Conservation (phyloP, 2,329 filamentous ascomycete species). For the Xylariaceae sp. region DNA sequence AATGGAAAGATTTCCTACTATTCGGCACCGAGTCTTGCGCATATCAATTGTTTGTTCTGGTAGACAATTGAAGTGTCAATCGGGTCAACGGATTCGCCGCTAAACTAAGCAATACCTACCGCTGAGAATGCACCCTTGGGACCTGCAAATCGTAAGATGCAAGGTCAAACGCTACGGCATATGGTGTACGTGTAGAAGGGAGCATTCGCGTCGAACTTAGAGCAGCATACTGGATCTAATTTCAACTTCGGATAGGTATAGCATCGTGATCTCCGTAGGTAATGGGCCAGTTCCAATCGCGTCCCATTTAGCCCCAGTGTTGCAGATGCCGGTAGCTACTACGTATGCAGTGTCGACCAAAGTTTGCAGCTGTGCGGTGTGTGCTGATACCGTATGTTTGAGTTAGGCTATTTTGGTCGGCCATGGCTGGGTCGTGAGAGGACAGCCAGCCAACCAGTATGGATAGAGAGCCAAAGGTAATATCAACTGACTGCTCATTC, state of each 20-base stretch:
- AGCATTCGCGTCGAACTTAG: constrained; percentile 4
- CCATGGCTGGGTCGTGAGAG: no score
- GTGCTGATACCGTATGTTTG: constrained; percentile 3
- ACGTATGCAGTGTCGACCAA: constrained; percentile 7
- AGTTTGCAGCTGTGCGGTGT: constrained; percentile 7
- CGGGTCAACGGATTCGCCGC: no score
- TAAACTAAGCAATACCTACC: no score
- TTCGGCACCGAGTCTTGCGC: no score
- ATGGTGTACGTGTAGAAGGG: constrained; percentile 10
- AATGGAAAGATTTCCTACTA: no score
- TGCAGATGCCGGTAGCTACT: constrained; percentile 6
- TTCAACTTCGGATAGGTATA: background rate
- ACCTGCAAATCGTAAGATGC: constrained; percentile 17
- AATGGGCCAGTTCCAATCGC: constrained; percentile 11
- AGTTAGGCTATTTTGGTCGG: no score
- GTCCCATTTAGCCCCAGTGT: constrained; percentile 19
- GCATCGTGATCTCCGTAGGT: background rate
- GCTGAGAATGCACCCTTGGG: no score
- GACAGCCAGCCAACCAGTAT: no score
- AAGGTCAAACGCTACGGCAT: constrained; percentile 11
- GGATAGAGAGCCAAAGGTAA: no score
- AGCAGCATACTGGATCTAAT: constrained; percentile 10
- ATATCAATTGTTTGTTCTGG: no score
- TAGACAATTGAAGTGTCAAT: no score
- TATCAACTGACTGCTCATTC: no score